Evolutionary conservation across 257 asterid genomes (phyloP), one percentile per base, ranked within the genome.

Genomic region (Nemophila menziesii): DNA sequence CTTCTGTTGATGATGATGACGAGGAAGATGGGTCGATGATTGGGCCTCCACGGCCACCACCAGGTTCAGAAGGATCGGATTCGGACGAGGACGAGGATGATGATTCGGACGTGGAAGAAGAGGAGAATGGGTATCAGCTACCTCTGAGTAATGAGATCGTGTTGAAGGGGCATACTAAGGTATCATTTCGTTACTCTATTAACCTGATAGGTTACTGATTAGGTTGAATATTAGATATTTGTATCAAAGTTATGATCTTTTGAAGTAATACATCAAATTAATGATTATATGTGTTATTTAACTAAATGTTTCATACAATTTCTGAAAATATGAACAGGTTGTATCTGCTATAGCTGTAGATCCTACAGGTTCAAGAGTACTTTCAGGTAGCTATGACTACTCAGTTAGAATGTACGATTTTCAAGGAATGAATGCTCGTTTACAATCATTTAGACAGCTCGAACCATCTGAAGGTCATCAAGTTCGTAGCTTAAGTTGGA

Each of bases 381-480:
- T 89, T 16, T 80, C 98, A 20, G 96, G 96, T 22, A 84, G 98
- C 70, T 84, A 74, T 51, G 96, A 89, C 62, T 84, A 89, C 55
- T 59, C 82, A 3, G 98, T 89, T 34, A 82, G 89, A 40, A 89
- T 89, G 98, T 84, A 78, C 54, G 98, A 89, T 68, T 89, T 89
- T 63, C 94, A 80, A 66, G 98, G 96, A 62, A 89, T 89, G 96
- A 89, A 89, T 72, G 77, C 94, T 22, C 92, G 79, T 11, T 76
- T 89, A 47, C 93, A 89, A 72, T 84, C 98, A 38, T 89, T 89
- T 55, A 76, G 98, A 69, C 87, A 89, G 73, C 63, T 89, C 8
- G 98, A 89, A 63, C 98, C 98, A 43, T 84, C 44, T 67, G 98
- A 89, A 78, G 98, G 96, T 42, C 96, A 89, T 67, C 98, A 84